phyloP scores from a whole-genome alignment of 768 basidiomycete genomes.

The Lyophyllum atratum region DNA sequence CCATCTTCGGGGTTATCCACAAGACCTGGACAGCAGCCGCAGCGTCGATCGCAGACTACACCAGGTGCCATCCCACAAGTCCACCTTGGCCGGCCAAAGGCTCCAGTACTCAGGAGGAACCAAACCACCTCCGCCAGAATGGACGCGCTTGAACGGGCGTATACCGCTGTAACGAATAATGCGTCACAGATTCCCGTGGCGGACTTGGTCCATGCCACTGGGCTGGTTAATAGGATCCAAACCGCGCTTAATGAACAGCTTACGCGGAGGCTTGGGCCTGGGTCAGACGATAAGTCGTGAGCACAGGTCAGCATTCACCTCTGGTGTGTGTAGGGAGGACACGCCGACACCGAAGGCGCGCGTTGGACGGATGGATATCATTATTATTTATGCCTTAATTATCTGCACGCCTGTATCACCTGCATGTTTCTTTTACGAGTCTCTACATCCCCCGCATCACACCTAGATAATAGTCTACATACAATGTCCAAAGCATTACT shows the following conservation, averaged over 20 bases:
- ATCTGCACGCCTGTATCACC: background rate
- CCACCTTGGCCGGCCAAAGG: constrained; percentile 1
- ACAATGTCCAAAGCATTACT: background rate
- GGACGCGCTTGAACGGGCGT: constrained; percentile 44
- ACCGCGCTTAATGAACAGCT: constrained; percentile 48
- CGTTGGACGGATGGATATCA: background rate
- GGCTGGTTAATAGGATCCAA: constrained; percentile 47
- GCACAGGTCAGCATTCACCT: too few relatives aligned
- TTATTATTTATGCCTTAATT: constrained; percentile 5
- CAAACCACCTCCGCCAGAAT: constrained; percentile 44
- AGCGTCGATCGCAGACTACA: constrained; percentile 10
- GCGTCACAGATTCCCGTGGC: constrained; percentile 51
- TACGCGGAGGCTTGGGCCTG: constrained; percentile 30
- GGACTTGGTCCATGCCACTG: constrained; percentile 49
- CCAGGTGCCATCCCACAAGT: constrained; percentile 8
- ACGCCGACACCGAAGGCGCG: background rate
- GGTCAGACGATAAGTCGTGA: constrained; percentile 4
- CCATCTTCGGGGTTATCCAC: background rate
- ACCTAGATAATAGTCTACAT: too few relatives aligned
- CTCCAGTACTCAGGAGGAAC: constrained; percentile 35
- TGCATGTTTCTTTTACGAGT: background rate
- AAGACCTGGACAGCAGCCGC: background rate
- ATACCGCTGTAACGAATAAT: constrained; percentile 40
- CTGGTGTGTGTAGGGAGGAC: too few relatives aligned
- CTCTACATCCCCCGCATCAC: background rate